These are phyloP conservation scores for Nitzschia putrida DNA, from an alignment of 108 stramenopile species.

Conservation along the genomic window DNA sequence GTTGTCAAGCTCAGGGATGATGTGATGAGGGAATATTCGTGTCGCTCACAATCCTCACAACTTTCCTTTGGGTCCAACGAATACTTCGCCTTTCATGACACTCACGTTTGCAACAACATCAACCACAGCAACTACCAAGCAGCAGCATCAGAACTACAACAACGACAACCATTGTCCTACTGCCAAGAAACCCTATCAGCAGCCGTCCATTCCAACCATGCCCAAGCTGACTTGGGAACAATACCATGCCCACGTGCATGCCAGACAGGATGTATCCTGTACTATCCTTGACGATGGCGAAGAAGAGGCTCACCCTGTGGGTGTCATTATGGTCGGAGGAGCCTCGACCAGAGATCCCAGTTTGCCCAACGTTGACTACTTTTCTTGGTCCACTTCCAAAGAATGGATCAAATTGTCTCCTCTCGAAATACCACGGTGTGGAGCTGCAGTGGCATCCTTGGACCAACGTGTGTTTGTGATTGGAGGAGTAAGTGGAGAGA, in stretches of 20 bases:
- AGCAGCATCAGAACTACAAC: too few species aligned
- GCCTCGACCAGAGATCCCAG: background rate
- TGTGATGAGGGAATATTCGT: too few species aligned
- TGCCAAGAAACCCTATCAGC: too few species aligned
- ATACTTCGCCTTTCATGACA: too few species aligned
- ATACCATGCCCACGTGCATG: background rate
- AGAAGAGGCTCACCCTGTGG: background rate
- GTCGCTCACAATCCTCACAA: too few species aligned
- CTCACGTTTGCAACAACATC: too few species aligned
- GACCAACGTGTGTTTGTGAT: background rate
- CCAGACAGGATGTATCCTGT: conserved; percentile 1
- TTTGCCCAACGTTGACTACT: background rate
- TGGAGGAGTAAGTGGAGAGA: background rate
- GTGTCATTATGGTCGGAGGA: background rate
- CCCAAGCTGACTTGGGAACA: too few species aligned
- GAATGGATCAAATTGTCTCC: background rate
- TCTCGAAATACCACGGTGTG: background rate
- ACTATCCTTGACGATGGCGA: background rate
- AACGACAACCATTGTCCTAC: too few species aligned
- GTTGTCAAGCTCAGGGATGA: too few species aligned
- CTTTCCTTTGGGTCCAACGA: too few species aligned
- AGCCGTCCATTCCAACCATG: too few species aligned
- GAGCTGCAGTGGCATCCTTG: background rate
- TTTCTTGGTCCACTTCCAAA: background rate
- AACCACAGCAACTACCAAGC: too few species aligned